Base-by-base conservation (phyloP, 371 early-diverging fungal species). In the Coemansia sp. region DNA sequence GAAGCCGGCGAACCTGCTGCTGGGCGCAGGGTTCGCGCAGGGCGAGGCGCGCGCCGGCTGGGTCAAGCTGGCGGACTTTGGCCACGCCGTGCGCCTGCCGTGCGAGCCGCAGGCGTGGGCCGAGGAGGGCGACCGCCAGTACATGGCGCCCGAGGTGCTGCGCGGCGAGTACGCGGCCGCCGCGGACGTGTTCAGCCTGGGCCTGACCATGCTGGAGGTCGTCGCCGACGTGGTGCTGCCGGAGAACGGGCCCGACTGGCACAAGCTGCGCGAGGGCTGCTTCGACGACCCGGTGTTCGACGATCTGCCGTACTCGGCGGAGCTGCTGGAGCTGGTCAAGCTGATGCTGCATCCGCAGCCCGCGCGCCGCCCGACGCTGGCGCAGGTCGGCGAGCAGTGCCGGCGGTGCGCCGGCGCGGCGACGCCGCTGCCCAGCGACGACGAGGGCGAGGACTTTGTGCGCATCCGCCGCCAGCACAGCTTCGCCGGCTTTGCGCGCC, bases 151-250 rank as follows among this genome's bases (percentile, higher is more conserved):
- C 1, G 99, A 99, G 76, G 76, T 96, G 16, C 72, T 98, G 54
- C 67, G 66, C 31, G 92, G 90, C 55, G 68, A 78, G 8, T 93
- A 88, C 76, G 85, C 86, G 66, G 86, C 85, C 45, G 83, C 91
- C 2, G 94, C 93, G 2, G 99, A 99, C 68, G 82, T 99, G 26
- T 99, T 94, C 62, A 94, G 97, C 76, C 81, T 97, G 7, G 99
- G 99, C 4, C 77, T 98, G 64, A 89, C 95, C 41, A 75, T 93
- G 52, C 84, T 97, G 10, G 98, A 98, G 75, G 84, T 95, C 55
- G 79, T 89, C 20, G 86, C 92, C 14, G 88, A 90, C 45, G 82
- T 91, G 12, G 81, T 85, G 12, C 81, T 94, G 34, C 96, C 96
- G 0, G 91, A 88, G 26, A 91, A 91, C 51, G 96, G 95, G 11